phyloP scores from a whole-genome alignment of 2,329 filamentous ascomycete genomes.

The Helotiales sp. region DNA sequence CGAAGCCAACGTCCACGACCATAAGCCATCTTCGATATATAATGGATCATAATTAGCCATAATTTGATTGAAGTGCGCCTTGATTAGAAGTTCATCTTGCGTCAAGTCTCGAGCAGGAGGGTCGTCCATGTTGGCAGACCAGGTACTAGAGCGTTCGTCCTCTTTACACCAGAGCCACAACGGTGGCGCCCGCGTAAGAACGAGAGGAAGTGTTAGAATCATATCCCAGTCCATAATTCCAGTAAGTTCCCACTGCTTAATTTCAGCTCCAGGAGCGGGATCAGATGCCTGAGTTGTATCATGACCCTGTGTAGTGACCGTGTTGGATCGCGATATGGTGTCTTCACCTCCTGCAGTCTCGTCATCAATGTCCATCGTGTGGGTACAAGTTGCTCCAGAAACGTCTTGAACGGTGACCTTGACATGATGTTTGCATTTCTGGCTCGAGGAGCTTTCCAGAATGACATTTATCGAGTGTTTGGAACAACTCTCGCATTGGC shows the following conservation, averaged over 20 bases:
- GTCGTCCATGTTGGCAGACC: constrained; percentile 9
- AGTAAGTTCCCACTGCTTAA: constrained; percentile 14
- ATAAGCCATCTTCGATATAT: constrained; percentile 25
- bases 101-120: constrained; percentile 11
- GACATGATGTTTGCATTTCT: background rate
- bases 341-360: too few species aligned
- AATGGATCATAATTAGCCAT: constrained; percentile 5
- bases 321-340: too few species aligned
- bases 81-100: constrained; percentile 21
- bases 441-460: background rate
- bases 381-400: background rate
- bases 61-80: constrained; percentile 22
- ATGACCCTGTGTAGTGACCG: background rate
- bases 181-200: constrained; percentile 15
- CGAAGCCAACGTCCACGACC: constrained; percentile 19
- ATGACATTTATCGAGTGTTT: background rate
- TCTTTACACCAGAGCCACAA: constrained; percentile 23
- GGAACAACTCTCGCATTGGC: too few species aligned
- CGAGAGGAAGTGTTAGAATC: constrained; percentile 12
- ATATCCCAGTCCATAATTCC: constrained; percentile 27
- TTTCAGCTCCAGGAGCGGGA: background rate
- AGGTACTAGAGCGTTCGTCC: background rate
- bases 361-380: background rate
- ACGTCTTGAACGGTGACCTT: background rate
- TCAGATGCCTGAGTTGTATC: too few species aligned